phyloP scores from a whole-genome alignment of 148 eudicot genomes.

The Euryodendron excelsum region DNA sequence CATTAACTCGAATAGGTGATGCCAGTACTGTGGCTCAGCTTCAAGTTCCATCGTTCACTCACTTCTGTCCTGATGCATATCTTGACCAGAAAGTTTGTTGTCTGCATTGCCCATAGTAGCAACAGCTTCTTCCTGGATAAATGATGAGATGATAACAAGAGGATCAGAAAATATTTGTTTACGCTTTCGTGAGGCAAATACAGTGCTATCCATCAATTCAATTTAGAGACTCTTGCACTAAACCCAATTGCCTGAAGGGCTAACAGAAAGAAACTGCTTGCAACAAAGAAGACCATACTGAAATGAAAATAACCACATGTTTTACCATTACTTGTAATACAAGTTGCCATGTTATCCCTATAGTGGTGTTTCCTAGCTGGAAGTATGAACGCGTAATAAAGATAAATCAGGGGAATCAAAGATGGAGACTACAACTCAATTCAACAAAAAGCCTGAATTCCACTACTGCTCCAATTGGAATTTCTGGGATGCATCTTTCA shows the following conservation, averaged over 20 bases:
- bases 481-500: not conserved
- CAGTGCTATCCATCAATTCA: not conserved
- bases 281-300: not conserved
- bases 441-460: not conserved
- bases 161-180: not conserved
- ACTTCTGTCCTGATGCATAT: slow-evolving; percentile 5
- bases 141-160: not conserved
- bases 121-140: slow-evolving; percentile 17
- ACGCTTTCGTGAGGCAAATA: not conserved
- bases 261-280: not conserved
- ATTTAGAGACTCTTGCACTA: not conserved
- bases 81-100: slow-evolving; percentile 15
- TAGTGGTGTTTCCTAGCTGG: not conserved
- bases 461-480: not conserved
- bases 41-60: not conserved
- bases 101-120: slow-evolving; percentile 7
- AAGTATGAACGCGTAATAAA: not conserved
- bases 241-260: not conserved
- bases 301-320: not conserved
- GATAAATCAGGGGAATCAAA: not conserved
- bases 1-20: not conserved
- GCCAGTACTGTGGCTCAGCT: not conserved
- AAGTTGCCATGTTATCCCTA: not conserved
- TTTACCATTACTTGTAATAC: not conserved
- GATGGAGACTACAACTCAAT: not conserved